These are phyloP conservation scores for Pichia nakasei DNA, from an alignment of 805 yeast species.

Conservation along the genomic window DNA sequence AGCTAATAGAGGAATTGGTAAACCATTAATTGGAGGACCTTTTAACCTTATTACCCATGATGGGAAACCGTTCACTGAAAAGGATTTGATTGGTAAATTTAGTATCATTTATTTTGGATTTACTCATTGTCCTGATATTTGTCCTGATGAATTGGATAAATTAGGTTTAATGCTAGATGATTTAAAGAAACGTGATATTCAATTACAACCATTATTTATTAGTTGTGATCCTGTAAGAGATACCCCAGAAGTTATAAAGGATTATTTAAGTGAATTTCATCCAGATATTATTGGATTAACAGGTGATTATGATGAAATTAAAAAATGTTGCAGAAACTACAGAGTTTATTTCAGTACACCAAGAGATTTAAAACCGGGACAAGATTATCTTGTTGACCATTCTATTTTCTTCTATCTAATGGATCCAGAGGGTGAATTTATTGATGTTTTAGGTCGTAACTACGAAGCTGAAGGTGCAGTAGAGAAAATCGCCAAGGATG, in stretches of 20 bases:
- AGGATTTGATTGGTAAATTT: conserved; percentile 69
- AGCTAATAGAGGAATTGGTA: conserved; percentile 80
- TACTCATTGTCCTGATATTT: conserved; percentile 96
- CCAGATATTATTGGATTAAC: conserved; percentile 85
- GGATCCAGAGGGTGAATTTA: conserved; percentile 97
- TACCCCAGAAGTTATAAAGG: conserved; percentile 73
- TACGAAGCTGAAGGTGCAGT: conserved; percentile 73
- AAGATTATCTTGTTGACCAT: conserved; percentile 94
- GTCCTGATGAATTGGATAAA: conserved; percentile 96
- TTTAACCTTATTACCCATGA: conserved; percentile 65
- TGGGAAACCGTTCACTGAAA: conserved; percentile 66
- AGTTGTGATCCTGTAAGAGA: conserved; percentile 98
- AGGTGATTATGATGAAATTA: conserved; percentile 80
- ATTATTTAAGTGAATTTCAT: conserved; percentile 83
- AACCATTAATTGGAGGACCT: conserved; percentile 88
- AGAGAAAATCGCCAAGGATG: conserved; percentile 64
- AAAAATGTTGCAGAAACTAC: conserved; percentile 76
- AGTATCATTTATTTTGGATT: conserved; percentile 91
- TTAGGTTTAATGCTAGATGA: conserved; percentile 63
- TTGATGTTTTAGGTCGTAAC: conserved; percentile 91
- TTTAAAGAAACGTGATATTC: conserved; percentile 48
- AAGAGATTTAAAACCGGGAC: conserved; percentile 86
- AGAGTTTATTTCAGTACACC: conserved; percentile 98
- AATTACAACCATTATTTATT: conserved; percentile 79
- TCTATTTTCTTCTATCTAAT: conserved; percentile 93